Conservation (phyloP, 371 early-diverging fungal genomes). For the Dinochytrium kinnereticum region DNA sequence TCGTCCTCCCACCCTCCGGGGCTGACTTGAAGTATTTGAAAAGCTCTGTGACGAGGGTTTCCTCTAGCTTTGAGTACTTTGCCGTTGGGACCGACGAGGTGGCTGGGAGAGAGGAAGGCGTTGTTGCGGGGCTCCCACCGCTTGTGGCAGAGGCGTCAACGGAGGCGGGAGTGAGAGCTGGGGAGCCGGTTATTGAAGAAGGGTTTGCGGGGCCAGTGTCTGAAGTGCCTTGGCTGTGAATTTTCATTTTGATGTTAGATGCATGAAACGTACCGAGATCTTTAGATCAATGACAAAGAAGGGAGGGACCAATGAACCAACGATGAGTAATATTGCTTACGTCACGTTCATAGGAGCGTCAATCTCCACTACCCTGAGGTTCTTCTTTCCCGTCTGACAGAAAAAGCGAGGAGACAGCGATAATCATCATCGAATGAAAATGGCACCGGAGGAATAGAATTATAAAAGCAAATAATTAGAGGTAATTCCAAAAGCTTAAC, state of each 20-base stretch:
- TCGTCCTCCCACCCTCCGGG: conserved; percentile 10
- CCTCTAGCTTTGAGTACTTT: conserved; percentile 43
- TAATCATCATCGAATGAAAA: conserved; percentile 40
- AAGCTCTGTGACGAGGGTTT: conserved; percentile 56
- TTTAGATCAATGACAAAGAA: no score
- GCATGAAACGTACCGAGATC: no score
- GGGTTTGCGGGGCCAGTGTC: no score
- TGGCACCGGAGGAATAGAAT: conserved; percentile 10
- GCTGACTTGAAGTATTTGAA: conserved; percentile 50
- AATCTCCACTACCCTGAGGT: not conserved
- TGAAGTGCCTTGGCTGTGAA: no score
- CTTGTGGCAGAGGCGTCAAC: not conserved
- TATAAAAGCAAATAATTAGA: no score
- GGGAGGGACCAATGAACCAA: no score
- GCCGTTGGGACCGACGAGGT: conserved; percentile 12
- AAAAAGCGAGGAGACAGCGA: not conserved
- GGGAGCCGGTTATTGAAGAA: no score
- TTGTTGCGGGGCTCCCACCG: conserved; percentile 22
- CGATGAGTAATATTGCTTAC: no score
- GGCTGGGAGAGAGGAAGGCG: conserved; percentile 8
- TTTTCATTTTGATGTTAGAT: no score
- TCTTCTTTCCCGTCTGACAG: not conserved
- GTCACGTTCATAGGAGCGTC: no score
- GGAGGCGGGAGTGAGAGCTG: not conserved
- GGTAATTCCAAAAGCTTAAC: no score